phyloP scores from a whole-genome alignment of 345 rosid species.

The Eucalyptus fibrosa region DNA sequence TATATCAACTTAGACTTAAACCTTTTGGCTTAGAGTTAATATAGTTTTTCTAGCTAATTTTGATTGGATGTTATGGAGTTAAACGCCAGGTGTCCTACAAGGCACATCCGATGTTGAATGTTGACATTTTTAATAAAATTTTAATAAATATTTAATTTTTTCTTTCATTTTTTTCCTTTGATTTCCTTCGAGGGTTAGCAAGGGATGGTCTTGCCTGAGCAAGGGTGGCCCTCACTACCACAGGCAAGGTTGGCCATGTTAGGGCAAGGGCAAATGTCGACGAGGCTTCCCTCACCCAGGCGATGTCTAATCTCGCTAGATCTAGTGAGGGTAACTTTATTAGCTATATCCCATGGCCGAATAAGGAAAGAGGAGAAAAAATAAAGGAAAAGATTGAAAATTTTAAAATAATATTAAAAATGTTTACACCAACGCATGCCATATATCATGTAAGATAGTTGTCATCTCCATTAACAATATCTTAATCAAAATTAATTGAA shows the following conservation, averaged over 20 bases:
- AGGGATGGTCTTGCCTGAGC: too few species aligned
- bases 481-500: accelerated
- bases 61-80: accelerated
- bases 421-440: accelerated
- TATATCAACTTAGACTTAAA: accelerated
- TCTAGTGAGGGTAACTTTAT: accelerated
- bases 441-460: too few species aligned
- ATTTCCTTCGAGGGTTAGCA: accelerated
- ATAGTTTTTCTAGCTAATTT: accelerated
- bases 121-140: too few species aligned
- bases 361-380: too few species aligned
- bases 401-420: too few species aligned
- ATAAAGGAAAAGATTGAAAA: accelerated
- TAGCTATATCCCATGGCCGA: accelerated
- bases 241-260: accelerated
- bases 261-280: too few species aligned
- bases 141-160: too few species aligned
- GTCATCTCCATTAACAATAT: accelerated
- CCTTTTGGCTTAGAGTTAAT: accelerated
- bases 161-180: too few species aligned
- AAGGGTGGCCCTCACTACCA: accelerated
- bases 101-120: accelerated
- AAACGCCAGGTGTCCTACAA: accelerated
- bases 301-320: accelerated
- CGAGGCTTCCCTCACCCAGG: accelerated